Evolutionary conservation across 371 early-diverging fungal species (phyloP).

Genomic region (Lichtheimia ramosa): DNA sequence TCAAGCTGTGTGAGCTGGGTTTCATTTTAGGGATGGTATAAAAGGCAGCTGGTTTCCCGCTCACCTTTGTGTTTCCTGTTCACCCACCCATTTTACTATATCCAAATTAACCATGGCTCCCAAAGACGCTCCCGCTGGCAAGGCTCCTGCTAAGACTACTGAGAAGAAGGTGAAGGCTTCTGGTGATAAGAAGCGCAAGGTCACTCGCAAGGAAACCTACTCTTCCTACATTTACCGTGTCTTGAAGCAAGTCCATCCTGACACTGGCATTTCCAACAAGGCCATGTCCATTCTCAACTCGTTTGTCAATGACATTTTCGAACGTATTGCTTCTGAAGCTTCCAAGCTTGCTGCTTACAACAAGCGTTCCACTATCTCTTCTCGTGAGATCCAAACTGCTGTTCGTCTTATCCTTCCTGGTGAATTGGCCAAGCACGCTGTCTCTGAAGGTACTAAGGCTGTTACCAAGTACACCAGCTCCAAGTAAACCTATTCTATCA

Average conservation of each 20-base stretch:
- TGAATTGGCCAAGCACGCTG: constrained; percentile 97
- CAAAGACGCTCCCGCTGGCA: constrained; percentile 66
- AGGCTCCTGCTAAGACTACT: constrained; percentile 69
- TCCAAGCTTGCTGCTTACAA: constrained; percentile 91
- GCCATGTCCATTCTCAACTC: constrained; percentile 99
- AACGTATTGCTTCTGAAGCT: constrained; percentile 85
- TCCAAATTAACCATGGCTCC: constrained; percentile 37
- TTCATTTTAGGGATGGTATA: neutral
- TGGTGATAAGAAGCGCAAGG: constrained; percentile 60
- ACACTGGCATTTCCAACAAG: constrained; percentile 97
- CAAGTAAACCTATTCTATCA: constrained; percentile 45
- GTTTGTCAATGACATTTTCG: constrained; percentile 97
- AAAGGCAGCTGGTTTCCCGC: constrained; percentile 3
- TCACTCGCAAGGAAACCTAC: constrained; percentile 82
- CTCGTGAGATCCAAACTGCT: constrained; percentile 94
- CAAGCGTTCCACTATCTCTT: constrained; percentile 93
- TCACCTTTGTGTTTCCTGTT: neutral
- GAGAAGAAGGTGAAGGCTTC: constrained; percentile 54
- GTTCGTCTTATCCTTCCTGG: constrained; percentile 94
- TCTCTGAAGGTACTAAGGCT: constrained; percentile 97
- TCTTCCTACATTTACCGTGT: constrained; percentile 93
- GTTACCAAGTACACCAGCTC: constrained; percentile 94
- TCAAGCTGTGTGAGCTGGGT: neutral
- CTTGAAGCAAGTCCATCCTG: constrained; percentile 92
- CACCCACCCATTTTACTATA: constrained; percentile 15